These are phyloP conservation scores for Irpex sp. DNA, from an alignment of 1,284 basidiomycete species.

Conservation along the genomic window DNA sequence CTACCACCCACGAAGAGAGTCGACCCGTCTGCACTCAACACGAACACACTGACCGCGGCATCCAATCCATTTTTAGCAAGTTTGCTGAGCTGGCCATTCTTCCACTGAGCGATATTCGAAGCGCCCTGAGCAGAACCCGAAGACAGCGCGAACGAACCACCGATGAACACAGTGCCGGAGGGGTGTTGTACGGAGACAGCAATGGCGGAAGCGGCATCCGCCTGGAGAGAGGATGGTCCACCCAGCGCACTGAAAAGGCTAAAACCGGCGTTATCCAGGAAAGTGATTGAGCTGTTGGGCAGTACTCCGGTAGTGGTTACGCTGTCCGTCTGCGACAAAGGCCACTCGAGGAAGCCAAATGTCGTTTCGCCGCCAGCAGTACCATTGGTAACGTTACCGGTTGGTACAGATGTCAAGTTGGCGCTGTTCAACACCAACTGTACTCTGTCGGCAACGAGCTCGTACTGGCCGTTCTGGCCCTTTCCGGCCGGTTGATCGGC, in stretches of 20 bases:
- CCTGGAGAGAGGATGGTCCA: constrained; percentile 31
- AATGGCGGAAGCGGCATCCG: constrained; percentile 35
- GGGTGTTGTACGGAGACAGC: constrained; percentile 63
- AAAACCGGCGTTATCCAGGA: constrained; percentile 62
- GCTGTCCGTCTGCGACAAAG: constrained; percentile 39
- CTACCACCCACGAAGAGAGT: constrained; percentile 82
- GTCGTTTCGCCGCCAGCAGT: constrained; percentile 35
- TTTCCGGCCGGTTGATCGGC: constrained; percentile 55
- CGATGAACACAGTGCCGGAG: constrained; percentile 69
- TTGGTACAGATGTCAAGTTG: constrained; percentile 33
- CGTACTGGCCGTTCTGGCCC: constrained; percentile 65
- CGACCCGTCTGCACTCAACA: constrained; percentile 44
- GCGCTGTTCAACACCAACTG: constrained; percentile 71
- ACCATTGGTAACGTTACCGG: constrained; percentile 27
- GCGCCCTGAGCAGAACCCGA: constrained; percentile 53
- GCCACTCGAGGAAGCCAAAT: constrained; percentile 84
- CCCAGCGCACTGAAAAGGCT: constrained; percentile 56
- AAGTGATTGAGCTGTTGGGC: constrained; percentile 71
- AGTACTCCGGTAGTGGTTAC: constrained; percentile 57
- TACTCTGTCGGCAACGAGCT: constrained; percentile 79
- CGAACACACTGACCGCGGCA: constrained; percentile 68
- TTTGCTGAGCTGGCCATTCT: constrained; percentile 51
- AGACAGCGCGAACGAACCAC: constrained; percentile 70
- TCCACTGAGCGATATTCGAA: constrained; percentile 74
- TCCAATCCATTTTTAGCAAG: constrained; percentile 69